A percentile compares a stretch with the other conserved stretches of the same genome.
phyloP scores from a whole-genome alignment of 257 asterid genomes.

The Fraxinus quadrangulata region DNA sequence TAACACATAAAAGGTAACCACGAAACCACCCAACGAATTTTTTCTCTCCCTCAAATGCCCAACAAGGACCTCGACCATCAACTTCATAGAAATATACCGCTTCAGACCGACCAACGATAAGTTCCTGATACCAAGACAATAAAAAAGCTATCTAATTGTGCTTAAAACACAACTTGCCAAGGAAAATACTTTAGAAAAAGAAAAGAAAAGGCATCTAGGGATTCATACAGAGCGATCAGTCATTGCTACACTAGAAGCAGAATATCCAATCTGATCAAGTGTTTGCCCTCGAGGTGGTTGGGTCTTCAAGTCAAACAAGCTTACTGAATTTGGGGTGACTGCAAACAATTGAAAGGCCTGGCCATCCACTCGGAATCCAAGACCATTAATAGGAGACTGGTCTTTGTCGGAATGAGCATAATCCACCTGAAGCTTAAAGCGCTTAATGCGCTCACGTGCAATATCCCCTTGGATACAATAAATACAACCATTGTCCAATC shows the following conservation, averaged over 20 bases:
- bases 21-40: slow-evolving; percentile 91
- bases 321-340: slow-evolving; percentile 84
- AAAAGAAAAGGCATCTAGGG: slow-evolving; percentile 5
- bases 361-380: slow-evolving; percentile 90
- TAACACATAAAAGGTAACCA: slow-evolving; percentile 85
- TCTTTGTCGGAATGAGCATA: slow-evolving; percentile 42
- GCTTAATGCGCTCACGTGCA: slow-evolving; percentile 95
- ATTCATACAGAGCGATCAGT: slow-evolving; percentile 78
- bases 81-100: slow-evolving; percentile 92
- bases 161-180: slow-evolving; percentile 4
- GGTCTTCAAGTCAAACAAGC: slow-evolving; percentile 69
- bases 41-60: slow-evolving; percentile 99
- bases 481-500: slow-evolving; percentile 82
- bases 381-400: slow-evolving; percentile 64
- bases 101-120: slow-evolving; percentile 92
- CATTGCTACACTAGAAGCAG: slow-evolving; percentile 76
- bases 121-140: slow-evolving; percentile 57
- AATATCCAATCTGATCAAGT: slow-evolving; percentile 89
- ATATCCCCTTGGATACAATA: slow-evolving; percentile 97
- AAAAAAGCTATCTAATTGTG: slow-evolving; percentile 6
- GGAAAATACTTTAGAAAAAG: background rate
- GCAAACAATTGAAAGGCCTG: slow-evolving; percentile 80
- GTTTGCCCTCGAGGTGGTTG: slow-evolving; percentile 69
- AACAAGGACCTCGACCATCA: slow-evolving; percentile 99
- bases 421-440: slow-evolving; percentile 81